Conservation (phyloP, 805 yeast species). For the Clavispora asparagi region DNA sequence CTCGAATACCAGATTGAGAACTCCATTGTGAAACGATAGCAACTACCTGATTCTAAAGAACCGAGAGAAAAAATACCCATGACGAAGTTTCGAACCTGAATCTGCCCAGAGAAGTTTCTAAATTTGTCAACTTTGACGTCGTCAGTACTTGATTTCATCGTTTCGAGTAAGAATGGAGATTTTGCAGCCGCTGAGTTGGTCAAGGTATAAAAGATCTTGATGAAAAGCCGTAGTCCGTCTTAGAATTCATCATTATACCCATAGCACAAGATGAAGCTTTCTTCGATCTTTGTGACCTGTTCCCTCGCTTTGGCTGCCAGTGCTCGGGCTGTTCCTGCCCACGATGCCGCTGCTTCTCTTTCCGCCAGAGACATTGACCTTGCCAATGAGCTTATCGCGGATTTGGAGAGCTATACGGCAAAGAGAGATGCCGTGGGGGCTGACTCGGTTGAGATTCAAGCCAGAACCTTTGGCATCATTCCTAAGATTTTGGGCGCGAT, state of each 20-base stretch:
- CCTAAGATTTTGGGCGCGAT: slow-evolving; percentile 36
- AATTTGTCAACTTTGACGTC: neutral
- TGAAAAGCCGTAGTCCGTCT: neutral
- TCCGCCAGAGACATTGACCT: slow-evolving; percentile 15
- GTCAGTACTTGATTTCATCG: neutral
- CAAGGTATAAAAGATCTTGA: neutral
- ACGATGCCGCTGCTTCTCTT: slow-evolving; percentile 4
- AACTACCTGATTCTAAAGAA: neutral
- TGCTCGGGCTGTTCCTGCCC: slow-evolving; percentile 16
- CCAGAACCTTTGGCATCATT: slow-evolving; percentile 37
- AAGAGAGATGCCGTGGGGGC: slow-evolving; percentile 23
- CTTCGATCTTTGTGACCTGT: slow-evolving; percentile 12
- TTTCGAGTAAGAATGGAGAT: neutral
- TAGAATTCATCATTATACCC: neutral
- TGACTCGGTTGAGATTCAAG: slow-evolving; percentile 20
- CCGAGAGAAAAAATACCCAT: neutral
- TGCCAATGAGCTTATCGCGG: slow-evolving; percentile 23
- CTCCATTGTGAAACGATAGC: neutral
- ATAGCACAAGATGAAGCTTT: slow-evolving; percentile 9
- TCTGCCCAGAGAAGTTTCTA: neutral
- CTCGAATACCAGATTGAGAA: neutral
- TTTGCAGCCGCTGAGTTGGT: neutral
- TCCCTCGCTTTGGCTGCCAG: slow-evolving; percentile 13
- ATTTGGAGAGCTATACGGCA: slow-evolving; percentile 22
- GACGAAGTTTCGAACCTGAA: neutral